phyloP scores from a whole-genome alignment of 1,139 yeast genomes.

The Protomyces macrosporus region DNA sequence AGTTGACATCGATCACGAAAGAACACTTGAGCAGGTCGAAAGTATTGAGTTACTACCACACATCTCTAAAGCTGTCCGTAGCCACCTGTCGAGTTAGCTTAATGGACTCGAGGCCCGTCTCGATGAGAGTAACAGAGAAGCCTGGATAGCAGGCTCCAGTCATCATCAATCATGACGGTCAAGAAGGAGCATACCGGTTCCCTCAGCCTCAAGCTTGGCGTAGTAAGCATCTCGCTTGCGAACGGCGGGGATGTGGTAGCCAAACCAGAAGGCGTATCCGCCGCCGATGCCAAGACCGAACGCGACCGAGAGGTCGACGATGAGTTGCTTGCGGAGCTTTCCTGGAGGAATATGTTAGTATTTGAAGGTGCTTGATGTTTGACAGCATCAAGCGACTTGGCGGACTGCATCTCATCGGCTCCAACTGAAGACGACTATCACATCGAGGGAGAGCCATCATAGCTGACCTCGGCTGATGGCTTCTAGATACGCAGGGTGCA shows the following conservation, averaged over 20 bases:
- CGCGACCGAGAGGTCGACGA: slow-evolving; percentile 26
- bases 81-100: not conserved
- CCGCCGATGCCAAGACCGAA: slow-evolving; percentile 27
- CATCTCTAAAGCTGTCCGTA: not conserved
- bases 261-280: slow-evolving; percentile 29
- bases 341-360: slow-evolving; percentile 1
- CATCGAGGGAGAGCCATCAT: too few species aligned
- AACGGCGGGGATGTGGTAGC: slow-evolving; percentile 29
- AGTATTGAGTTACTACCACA: not conserved
- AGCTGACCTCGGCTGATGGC: too few species aligned
- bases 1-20: too few species aligned
- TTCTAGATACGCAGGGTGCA: too few species aligned
- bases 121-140: not conserved
- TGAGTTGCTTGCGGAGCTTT: slow-evolving; percentile 23
- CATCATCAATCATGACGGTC: too few species aligned
- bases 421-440: too few species aligned
- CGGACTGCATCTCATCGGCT: too few species aligned
- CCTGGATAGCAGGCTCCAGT: too few species aligned
- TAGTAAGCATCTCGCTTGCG: slow-evolving; percentile 29
- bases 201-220: slow-evolving; percentile 27
- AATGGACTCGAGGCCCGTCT: not conserved
- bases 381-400: too few species aligned
- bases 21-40: too few species aligned
- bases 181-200: slow-evolving; percentile 1
- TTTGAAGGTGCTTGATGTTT: slow-evolving; percentile 5